These are phyloP conservation scores for Thuja plicata DNA, from an alignment of 83 land plant genomes.

Conservation along the genomic window DNA sequence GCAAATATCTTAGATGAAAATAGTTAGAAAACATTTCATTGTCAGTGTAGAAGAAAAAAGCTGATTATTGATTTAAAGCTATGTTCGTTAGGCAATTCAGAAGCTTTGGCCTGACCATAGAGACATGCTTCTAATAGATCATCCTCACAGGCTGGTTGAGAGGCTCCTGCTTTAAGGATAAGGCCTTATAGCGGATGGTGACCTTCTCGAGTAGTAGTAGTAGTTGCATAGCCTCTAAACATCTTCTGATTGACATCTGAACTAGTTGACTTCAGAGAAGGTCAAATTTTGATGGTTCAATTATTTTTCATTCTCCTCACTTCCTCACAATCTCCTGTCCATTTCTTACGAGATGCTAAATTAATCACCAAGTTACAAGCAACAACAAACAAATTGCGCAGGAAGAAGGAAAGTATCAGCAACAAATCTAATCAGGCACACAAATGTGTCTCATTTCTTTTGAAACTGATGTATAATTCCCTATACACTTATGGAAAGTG, in stretches of 20 bases:
- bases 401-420: not conserved
- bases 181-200: constrained; percentile 33
- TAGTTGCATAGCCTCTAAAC: constrained; percentile 57
- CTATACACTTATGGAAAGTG: not conserved
- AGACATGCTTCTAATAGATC: constrained; percentile 62
- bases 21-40: not conserved
- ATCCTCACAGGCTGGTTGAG: constrained; percentile 61
- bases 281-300: constrained; percentile 9
- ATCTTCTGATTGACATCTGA: constrained; percentile 61
- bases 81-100: not conserved
- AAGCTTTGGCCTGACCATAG: constrained; percentile 29
- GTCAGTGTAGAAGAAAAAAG: not conserved
- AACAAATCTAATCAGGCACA: not conserved
- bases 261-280: constrained; percentile 36
- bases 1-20: too few relatives aligned
- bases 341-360: not conserved
- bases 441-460: not conserved
- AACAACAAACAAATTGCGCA: not conserved
- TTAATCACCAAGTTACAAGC: not conserved
- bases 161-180: constrained; percentile 50
- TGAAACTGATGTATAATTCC: not conserved
- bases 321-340: too few relatives aligned
- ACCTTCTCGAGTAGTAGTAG: constrained; percentile 58
- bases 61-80: not conserved
- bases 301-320: not conserved